Base-by-base conservation (phyloP, 164 flowering plant genomes). In the Macadamia tetraphylla region DNA sequence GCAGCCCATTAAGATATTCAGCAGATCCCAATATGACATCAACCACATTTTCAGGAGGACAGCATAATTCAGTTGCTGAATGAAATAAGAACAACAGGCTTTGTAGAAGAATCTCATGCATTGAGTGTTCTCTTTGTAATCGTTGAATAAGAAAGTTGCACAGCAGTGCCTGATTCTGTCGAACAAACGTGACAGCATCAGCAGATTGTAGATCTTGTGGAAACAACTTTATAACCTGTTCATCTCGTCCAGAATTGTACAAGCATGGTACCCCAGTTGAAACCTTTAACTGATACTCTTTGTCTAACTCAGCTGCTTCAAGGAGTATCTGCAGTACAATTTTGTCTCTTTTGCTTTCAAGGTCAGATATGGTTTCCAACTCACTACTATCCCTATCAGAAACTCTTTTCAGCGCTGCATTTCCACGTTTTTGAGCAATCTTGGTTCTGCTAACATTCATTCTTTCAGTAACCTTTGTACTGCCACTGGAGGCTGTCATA, bases 121-220 rank as follows among this genome's bases (percentile, higher is more conserved):
- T 78, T 17, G 90, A 81, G 43, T 85, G 88, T 53, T 85, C 88
- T 62, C 70, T 86, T 63, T 77, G 86, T 75, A 90, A 70, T 23
- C 77, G 87, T 35, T 69, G 79, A 60, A 88, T 73, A 66, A 92
- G 62, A 75, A 92, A 92, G 23, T 77, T 81, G 80, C 86, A 92
- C 66, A 92, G 64, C 62, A 90, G 73, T 57, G 84, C 80, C 73
- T 92, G 96, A 81, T 92, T 88, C 75, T 86, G 91, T 57, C 98
- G 83, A 78, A 88, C 88, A 75, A 92, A 76, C 71, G 98, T 90
- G 64, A 90, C 73, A 8, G 98, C 96, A 86, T 92, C 98, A 18
- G 83, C 80, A 75, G 76, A 80, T 14, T 75, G 60, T 51, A 68
- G 30, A 75, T 92, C 94, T 68, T 64, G 29, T 42, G 77, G 68